These are phyloP conservation scores for Paracoccidioides brasiliensis DNA, from an alignment of 2,329 filamentous ascomycete species.

Conservation along the genomic window DNA sequence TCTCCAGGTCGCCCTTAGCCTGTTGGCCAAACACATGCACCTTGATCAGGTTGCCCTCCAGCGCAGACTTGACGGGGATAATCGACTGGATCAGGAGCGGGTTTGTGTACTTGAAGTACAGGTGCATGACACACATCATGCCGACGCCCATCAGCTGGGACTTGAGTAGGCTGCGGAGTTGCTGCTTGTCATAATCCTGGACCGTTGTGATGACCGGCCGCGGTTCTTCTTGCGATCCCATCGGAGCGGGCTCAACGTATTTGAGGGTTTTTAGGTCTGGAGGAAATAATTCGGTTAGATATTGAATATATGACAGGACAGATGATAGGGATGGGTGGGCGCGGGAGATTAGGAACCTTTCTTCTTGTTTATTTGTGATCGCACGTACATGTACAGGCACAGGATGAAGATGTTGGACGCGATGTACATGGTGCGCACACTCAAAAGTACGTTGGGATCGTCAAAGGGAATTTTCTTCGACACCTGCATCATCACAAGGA, in stretches of 20 bases:
- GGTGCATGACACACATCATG: conserved; percentile 98
- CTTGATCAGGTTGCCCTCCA: conserved; percentile 94
- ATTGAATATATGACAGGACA: background rate
- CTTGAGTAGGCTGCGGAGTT: conserved; percentile 76
- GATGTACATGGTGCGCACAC: conserved; percentile 52
- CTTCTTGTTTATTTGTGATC: conserved; percentile 82
- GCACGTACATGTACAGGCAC: conserved; percentile 71
- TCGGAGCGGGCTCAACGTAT: conserved; percentile 89
- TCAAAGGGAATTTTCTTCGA: conserved; percentile 94
- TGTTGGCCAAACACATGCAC: conserved; percentile 83
- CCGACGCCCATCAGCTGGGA: conserved; percentile 87
- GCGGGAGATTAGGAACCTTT: conserved; percentile 56
- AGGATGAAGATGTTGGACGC: conserved; percentile 72
- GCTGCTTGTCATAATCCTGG: conserved; percentile 81
- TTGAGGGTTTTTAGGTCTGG: conserved; percentile 93
- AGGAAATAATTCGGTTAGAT: background rate
- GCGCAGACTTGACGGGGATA: conserved; percentile 87
- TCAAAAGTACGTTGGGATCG: conserved; percentile 57
- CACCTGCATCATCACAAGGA: conserved; percentile 96
- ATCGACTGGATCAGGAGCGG: conserved; percentile 97
- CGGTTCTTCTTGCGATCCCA: conserved; percentile 86
- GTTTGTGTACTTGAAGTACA: conserved; percentile 99
- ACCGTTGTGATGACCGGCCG: conserved; percentile 95
- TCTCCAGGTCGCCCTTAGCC: conserved; percentile 79
- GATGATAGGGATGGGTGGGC: background rate